A percentile compares a stretch with the other conserved stretches of the same genome.
phyloP scores from a whole-genome alignment of 2,329 filamentous ascomycete species.

The Cadophora sp. region DNA sequence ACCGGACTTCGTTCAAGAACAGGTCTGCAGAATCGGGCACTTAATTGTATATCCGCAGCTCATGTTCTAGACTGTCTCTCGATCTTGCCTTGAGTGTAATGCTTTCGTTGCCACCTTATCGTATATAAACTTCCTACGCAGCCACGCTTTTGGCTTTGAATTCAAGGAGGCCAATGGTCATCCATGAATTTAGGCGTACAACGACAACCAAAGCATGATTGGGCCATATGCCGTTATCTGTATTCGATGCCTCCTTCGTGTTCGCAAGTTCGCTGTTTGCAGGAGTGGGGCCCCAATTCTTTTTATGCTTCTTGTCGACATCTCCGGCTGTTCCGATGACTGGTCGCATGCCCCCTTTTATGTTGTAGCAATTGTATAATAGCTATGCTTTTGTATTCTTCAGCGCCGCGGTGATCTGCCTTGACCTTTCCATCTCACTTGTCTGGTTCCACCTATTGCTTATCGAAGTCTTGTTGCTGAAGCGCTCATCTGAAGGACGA shows the following conservation, averaged over 20 bases:
- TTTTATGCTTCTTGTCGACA: not conserved
- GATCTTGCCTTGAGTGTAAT: not conserved
- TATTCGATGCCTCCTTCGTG: not conserved
- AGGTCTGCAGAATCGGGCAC: not conserved
- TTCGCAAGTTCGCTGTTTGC: not conserved
- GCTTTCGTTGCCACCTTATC: not conserved
- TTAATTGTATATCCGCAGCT: not conserved
- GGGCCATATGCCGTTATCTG: not conserved
- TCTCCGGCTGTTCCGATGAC: not conserved
- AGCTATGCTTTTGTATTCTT: not conserved
- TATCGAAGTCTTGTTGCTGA: not conserved
- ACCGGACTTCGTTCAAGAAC: not conserved
- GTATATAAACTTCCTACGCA: not conserved
- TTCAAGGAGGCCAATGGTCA: not conserved
- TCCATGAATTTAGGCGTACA: not conserved
- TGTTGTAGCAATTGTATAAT: not conserved
- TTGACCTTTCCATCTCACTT: not conserved
- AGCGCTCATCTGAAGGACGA: not conserved
- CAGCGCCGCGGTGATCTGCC: not conserved
- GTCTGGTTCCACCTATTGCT: not conserved
- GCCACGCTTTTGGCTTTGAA: not conserved
- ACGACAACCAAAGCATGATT: not conserved
- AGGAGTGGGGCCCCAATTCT: not conserved
- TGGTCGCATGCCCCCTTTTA: not conserved
- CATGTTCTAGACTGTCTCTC: not conserved